Conservation (phyloP, 2,329 filamentous ascomycete species). For the Aureobasidium pullulans region DNA sequence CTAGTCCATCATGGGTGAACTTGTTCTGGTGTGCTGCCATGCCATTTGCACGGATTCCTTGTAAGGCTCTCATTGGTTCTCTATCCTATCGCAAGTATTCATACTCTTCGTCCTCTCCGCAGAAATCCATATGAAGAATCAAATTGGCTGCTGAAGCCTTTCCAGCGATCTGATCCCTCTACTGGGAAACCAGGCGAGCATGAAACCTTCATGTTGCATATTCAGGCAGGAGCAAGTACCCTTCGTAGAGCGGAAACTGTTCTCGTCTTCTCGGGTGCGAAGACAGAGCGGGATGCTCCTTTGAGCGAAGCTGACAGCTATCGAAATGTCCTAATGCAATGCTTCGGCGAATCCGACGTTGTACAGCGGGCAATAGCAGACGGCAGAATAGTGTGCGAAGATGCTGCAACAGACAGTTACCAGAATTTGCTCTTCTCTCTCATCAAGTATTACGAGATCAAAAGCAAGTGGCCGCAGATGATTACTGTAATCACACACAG, state of each 20-base stretch:
- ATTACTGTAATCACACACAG: conserved; percentile 41
- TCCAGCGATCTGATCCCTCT: conserved; percentile 48
- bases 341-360: conserved; percentile 10
- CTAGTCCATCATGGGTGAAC: conserved; percentile 29
- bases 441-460: conserved; percentile 41
- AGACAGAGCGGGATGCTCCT: conserved; percentile 26
- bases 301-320: conserved; percentile 28
- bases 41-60: conserved; percentile 50
- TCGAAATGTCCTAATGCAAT: conserved; percentile 15
- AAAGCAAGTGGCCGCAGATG: conserved; percentile 33
- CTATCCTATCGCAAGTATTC: background rate
- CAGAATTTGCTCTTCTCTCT: conserved; percentile 77
- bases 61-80: conserved; percentile 1
- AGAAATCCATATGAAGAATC: conserved; percentile 27
- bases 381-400: conserved; percentile 50
- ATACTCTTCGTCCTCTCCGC: background rate
- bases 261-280: conserved; percentile 66
- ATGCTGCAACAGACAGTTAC: conserved; percentile 73
- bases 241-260: conserved; percentile 43
- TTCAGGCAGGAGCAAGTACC: conserved; percentile 54
- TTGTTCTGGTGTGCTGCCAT: conserved; percentile 80
- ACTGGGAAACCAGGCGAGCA: conserved; percentile 56
- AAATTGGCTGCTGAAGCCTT: conserved; percentile 63
- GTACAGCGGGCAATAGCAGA: conserved; percentile 17
- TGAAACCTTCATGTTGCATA: conserved; percentile 70